A percentile compares a stretch with the other conserved stretches of the same genome.
Conservation (phyloP, 2,329 filamentous ascomycete species). For the Aspergillus amoenus region DNA sequence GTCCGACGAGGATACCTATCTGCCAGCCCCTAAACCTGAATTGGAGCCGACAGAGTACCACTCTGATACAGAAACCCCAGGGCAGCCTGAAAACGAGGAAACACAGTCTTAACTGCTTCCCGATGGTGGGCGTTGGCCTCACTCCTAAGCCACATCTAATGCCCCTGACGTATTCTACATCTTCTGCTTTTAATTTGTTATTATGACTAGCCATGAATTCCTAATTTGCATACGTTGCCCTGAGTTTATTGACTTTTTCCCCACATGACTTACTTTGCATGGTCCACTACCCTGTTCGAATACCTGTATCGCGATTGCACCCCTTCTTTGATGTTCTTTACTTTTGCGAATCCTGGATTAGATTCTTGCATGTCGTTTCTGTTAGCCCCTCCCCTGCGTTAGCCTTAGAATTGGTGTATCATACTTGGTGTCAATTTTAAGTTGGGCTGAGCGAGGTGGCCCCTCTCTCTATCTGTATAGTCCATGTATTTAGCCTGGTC, state of each 20-base stretch:
- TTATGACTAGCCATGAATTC: slow-evolving; percentile 27
- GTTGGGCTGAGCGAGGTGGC: slow-evolving; percentile 5
- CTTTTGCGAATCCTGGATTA: neutral
- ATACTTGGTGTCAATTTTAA: slow-evolving; percentile 20
- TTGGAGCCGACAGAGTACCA: slow-evolving; percentile 30
- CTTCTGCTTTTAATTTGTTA: slow-evolving; percentile 4
- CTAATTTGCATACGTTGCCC: slow-evolving; percentile 20
- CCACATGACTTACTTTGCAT: slow-evolving; percentile 13
- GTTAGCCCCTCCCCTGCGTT: neutral
- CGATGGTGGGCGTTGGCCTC: neutral
- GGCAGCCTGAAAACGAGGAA: slow-evolving; percentile 33
- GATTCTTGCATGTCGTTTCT: slow-evolving; percentile 6
- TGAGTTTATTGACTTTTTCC: slow-evolving; percentile 16
- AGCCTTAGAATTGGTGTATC: slow-evolving; percentile 34
- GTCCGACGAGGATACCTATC: slow-evolving; percentile 28
- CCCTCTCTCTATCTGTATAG: neutral
- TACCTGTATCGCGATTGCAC: slow-evolving; percentile 5
- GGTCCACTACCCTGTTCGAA: slow-evolving; percentile 13
- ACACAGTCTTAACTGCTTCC: neutral
- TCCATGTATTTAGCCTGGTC: neutral
- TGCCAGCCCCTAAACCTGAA: slow-evolving; percentile 36
- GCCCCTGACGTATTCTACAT: slow-evolving; percentile 6
- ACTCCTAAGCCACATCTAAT: neutral
- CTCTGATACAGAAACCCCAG: slow-evolving; percentile 26
- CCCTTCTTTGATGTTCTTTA: slow-evolving; percentile 13